phyloP scores from a whole-genome alignment of 768 basidiomycete genomes.

The Rhodosporidiobolus odoratus region DNA sequence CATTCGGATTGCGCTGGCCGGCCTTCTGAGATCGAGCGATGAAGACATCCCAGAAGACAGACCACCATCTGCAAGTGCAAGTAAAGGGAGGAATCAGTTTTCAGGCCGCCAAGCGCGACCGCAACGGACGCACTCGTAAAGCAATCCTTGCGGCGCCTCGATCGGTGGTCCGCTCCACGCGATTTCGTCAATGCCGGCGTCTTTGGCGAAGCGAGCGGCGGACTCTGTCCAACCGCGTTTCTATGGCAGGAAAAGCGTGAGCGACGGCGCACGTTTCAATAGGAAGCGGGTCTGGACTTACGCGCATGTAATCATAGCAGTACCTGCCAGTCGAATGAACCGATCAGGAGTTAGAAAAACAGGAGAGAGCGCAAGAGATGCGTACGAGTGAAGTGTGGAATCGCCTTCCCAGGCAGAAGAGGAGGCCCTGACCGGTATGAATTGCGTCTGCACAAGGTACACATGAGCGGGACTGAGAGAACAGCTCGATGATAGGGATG shows the following conservation, averaged over 20 bases:
- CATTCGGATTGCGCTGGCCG: slow-evolving; percentile 27
- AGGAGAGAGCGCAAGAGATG: background rate
- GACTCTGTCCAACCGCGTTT: slow-evolving; percentile 38
- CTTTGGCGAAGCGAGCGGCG: slow-evolving; percentile 24
- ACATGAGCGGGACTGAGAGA: background rate
- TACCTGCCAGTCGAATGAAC: slow-evolving; percentile 7
- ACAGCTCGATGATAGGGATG: background rate
- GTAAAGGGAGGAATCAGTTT: too few relatives aligned
- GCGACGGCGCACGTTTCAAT: background rate
- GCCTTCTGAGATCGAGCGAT: slow-evolving; percentile 34
- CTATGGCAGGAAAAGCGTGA: background rate
- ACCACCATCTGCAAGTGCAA: slow-evolving; percentile 33
- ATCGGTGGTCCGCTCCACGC: slow-evolving; percentile 37
- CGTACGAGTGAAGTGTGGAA: slow-evolving; percentile 35
- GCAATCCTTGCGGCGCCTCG: slow-evolving; percentile 38
- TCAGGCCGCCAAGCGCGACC: too few relatives aligned
- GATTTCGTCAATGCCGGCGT: slow-evolving; percentile 34
- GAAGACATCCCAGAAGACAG: slow-evolving; percentile 41
- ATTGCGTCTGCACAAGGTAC: background rate
- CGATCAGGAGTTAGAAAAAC: background rate
- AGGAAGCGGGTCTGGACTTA: background rate
- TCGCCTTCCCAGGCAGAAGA: slow-evolving; percentile 34
- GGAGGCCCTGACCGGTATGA: background rate
- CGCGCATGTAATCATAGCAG: slow-evolving; percentile 40
- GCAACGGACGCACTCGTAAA: slow-evolving; percentile 37